Conservation (phyloP, 1,284 basidiomycete species). For the Fomes fomentarius region DNA sequence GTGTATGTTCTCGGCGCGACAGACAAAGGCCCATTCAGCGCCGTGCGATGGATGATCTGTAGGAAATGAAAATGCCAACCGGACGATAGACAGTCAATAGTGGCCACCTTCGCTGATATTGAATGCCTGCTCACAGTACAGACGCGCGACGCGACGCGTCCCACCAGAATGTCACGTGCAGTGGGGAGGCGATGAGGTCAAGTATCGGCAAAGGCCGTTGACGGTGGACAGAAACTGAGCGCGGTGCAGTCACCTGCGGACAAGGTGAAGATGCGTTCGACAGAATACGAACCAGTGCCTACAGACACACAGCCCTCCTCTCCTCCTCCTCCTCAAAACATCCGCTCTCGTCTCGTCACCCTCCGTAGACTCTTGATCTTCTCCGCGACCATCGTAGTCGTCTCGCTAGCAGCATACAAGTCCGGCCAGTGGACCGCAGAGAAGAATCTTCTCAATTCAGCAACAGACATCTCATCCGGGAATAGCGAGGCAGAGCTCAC, state of each 20-base stretch:
- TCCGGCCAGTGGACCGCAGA: conserved; percentile 46
- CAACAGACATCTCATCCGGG: conserved; percentile 19
- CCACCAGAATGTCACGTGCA: conserved; percentile 15
- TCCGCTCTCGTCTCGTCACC: conserved; percentile 15
- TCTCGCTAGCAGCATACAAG: conserved; percentile 48
- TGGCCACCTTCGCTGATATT: background rate
- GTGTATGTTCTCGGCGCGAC: too few relatives aligned
- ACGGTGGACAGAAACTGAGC: background rate
- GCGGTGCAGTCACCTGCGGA: conserved; percentile 12
- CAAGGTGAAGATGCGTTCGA: conserved; percentile 16
- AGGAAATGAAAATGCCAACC: too few relatives aligned
- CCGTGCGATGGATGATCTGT: too few relatives aligned
- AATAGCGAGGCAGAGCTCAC: conserved; percentile 20
- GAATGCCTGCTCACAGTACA: background rate
- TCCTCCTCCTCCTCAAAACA: conserved; percentile 11
- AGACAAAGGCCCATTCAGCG: too few relatives aligned
- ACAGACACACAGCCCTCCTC: conserved; percentile 22
- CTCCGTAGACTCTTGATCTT: conserved; percentile 31
- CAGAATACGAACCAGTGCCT: conserved; percentile 35
- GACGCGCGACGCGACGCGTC: conserved; percentile 16
- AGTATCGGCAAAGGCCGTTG: conserved; percentile 16
- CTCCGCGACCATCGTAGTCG: conserved; percentile 38
- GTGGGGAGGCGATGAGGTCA: conserved; percentile 17
- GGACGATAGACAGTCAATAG: too few relatives aligned
- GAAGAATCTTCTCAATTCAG: conserved; percentile 16